Percentiles rank a stretch among this genome's conserved stretches.
phyloP scores from a whole-genome alignment of 192 early-diverging fungal genomes.

The Gryganskiella cystojenkinii region DNA sequence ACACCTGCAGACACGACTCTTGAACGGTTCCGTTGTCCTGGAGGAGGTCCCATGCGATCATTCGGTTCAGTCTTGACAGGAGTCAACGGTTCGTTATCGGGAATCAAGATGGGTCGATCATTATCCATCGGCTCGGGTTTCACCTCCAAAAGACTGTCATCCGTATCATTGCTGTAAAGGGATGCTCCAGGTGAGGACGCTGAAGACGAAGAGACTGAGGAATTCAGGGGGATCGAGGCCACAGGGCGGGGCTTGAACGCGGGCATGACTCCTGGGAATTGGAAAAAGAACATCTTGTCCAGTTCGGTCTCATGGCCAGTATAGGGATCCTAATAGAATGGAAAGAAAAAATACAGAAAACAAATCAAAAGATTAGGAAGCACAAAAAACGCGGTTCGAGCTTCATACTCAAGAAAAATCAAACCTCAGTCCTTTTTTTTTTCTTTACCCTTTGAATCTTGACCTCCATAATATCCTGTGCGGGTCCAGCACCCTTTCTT shows the following conservation, averaged over 20 bases:
- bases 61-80: slow-evolving; percentile 33
- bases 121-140: slow-evolving; percentile 45
- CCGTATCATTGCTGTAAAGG: slow-evolving; percentile 23
- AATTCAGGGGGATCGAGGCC: slow-evolving; percentile 21
- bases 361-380: background rate
- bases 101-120: slow-evolving; percentile 27
- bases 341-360: background rate
- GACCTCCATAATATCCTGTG: too few species aligned
- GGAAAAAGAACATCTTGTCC: slow-evolving; percentile 66
- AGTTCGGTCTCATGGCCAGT: too few species aligned
- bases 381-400: background rate
- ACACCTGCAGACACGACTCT: too few species aligned
- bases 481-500: too few species aligned
- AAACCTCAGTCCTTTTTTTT: too few species aligned
- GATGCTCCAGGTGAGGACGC: slow-evolving; percentile 23
- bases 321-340: slow-evolving; percentile 23
- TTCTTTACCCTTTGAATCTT: slow-evolving; percentile 31
- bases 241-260: slow-evolving; percentile 56
- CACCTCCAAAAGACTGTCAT: slow-evolving; percentile 38
- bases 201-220: slow-evolving; percentile 11
- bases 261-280: slow-evolving; percentile 70
- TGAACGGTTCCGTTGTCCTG: too few species aligned
- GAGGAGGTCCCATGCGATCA: slow-evolving; percentile 8
- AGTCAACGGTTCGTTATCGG: slow-evolving; percentile 7
- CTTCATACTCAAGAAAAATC: too few species aligned